Percentiles rank a stretch among this genome's conserved stretches.
Conservation (phyloP, 768 basidiomycete species). For the Suillus alpinus region DNA sequence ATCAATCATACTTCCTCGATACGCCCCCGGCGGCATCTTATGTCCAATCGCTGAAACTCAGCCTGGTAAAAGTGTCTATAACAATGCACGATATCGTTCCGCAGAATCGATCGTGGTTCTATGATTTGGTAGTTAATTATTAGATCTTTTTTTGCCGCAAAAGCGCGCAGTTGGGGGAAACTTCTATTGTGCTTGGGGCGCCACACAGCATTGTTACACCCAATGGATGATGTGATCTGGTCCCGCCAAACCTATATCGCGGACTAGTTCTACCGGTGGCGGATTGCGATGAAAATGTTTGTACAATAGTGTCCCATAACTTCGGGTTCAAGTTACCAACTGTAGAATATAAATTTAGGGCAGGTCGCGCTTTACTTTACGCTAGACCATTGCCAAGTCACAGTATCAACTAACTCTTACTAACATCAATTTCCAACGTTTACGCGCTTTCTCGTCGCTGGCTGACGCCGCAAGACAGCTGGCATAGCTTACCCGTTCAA, state of each 20-base stretch:
- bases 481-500: constrained; percentile 9
- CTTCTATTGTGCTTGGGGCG: constrained; percentile 6
- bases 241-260: constrained; percentile 8
- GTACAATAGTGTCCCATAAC: constrained; percentile 24
- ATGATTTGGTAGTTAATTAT: constrained; percentile 31
- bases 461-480: constrained; percentile 17
- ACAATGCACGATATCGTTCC: constrained; percentile 67
- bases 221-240: constrained; percentile 6
- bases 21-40: constrained; percentile 18
- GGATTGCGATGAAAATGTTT: constrained; percentile 28
- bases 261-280: constrained; percentile 29
- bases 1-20: constrained; percentile 21
- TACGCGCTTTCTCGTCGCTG: constrained; percentile 4
- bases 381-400: constrained; percentile 12
- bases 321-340: constrained; percentile 12
- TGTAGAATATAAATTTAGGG: constrained; percentile 13
- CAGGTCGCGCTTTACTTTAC: constrained; percentile 13
- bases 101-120: constrained; percentile 58
- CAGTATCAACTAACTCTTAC: neutral
- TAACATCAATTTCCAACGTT: constrained; percentile 11
- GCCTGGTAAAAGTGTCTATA: constrained; percentile 86
- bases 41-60: constrained; percentile 31
- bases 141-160: constrained; percentile 4
- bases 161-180: neutral
- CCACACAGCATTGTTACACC: constrained; percentile 21